These are phyloP conservation scores for Pseudocercospora eumusae DNA, from an alignment of 2,329 filamentous ascomycete species.

Conservation along the genomic window DNA sequence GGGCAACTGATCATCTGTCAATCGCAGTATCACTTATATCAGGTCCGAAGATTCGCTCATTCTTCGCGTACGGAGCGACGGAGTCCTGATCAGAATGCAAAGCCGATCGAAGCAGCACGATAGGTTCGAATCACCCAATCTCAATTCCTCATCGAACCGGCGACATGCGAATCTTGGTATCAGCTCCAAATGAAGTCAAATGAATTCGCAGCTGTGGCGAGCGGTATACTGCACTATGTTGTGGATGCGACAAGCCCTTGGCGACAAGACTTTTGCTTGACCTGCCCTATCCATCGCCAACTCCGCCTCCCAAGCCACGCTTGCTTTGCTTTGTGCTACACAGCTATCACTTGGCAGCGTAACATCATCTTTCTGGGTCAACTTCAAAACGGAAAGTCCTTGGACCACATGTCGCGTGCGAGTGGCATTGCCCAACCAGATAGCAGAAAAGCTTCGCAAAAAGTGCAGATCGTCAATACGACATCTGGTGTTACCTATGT, in stretches of 20 bases:
- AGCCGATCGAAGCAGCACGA: no score
- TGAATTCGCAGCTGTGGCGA: not conserved
- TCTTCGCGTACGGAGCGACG: no score
- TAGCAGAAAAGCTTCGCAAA: not conserved
- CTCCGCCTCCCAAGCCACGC: constrained; percentile 16
- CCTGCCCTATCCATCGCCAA: constrained; percentile 1
- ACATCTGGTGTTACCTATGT: not conserved
- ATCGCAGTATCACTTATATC: no score
- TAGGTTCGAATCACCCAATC: no score
- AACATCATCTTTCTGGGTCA: constrained; percentile 13
- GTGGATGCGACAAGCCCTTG: constrained; percentile 10
- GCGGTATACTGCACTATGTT: not conserved
- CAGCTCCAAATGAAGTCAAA: constrained; percentile 11
- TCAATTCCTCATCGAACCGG: not conserved
- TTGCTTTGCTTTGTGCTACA: constrained; percentile 15
- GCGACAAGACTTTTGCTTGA: not conserved
- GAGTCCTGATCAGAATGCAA: no score
- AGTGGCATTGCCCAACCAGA: not conserved
- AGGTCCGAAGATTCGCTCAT: no score
- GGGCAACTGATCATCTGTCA: no score
- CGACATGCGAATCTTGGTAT: constrained; percentile 21
- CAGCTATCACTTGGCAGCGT: constrained; percentile 20
- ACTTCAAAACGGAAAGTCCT: constrained; percentile 4
- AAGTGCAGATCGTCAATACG: not conserved
- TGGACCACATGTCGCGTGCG: not conserved